phyloP scores from a whole-genome alignment of 2,329 filamentous ascomycete species.

The Pseudopithomyces chartarum region DNA sequence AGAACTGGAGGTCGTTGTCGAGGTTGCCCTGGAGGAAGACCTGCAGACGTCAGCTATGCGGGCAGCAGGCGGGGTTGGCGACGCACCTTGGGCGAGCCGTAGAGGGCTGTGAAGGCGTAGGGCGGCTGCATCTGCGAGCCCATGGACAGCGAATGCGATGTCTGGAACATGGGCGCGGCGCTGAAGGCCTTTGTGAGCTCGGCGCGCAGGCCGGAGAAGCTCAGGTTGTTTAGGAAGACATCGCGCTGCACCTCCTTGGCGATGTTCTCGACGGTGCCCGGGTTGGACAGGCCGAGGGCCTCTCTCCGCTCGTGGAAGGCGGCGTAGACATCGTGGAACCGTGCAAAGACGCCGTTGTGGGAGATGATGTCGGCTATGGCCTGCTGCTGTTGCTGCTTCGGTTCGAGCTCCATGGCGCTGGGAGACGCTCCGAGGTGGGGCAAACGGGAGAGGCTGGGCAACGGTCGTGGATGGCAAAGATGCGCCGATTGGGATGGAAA shows the following conservation, averaged over 20 bases:
- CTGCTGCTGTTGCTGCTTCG: conserved; percentile 33
- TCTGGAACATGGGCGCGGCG: conserved; percentile 91
- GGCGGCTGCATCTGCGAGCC: conserved; percentile 87
- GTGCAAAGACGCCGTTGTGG: conserved; percentile 76
- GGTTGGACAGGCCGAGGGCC: conserved; percentile 87
- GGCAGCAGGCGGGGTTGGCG: conserved; percentile 8
- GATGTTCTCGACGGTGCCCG: conserved; percentile 88
- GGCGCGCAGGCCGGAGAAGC: conserved; percentile 94
- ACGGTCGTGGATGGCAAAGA: conserved; percentile 16
- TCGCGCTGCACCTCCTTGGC: conserved; percentile 93
- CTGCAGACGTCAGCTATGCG: conserved; percentile 54
- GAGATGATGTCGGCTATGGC: conserved; percentile 65
- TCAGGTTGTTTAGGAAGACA: conserved; percentile 93
- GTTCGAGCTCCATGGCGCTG: conserved; percentile 39
- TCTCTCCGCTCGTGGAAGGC: conserved; percentile 85
- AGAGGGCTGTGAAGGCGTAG: conserved; percentile 93
- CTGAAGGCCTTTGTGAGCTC: conserved; percentile 97
- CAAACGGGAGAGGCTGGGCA: conserved; percentile 24
- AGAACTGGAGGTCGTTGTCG: conserved; percentile 88
- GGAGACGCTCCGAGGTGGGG: conserved; percentile 8
- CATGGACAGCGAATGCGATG: conserved; percentile 95
- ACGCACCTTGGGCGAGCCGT: conserved; percentile 87
- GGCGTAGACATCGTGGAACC: conserved; percentile 76
- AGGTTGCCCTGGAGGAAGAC: conserved; percentile 94
- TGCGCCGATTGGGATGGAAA: conserved; percentile 24